phyloP scores from a whole-genome alignment of 495 filamentous ascomycete species.

The Penicillium parvum region DNA sequence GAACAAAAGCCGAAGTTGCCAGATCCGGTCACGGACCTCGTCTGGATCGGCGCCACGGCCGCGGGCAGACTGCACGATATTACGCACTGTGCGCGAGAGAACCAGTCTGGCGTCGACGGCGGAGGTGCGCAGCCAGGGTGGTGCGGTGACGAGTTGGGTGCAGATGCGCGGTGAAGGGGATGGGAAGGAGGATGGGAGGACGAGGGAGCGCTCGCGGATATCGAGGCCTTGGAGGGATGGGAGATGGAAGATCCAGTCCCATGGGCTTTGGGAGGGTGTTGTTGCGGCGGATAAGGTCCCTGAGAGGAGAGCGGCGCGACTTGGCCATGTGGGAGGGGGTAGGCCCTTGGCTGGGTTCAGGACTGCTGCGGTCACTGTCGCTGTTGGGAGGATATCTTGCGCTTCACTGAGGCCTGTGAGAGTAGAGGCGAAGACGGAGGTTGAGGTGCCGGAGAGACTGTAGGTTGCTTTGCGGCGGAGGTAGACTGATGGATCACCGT shows the following conservation, averaged over 20 bases:
- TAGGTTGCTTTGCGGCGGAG: constrained; percentile 73
- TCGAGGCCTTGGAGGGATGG: constrained; percentile 60
- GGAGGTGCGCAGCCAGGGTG: constrained; percentile 50
- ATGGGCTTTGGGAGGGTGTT: constrained; percentile 38
- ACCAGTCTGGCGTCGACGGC: constrained; percentile 75
- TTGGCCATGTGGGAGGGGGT: constrained; percentile 26
- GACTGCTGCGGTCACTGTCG: constrained; percentile 14
- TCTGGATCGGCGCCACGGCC: constrained; percentile 36
- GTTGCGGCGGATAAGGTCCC: constrained; percentile 27
- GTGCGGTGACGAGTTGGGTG: constrained; percentile 34
- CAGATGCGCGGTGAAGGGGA: constrained; percentile 20
- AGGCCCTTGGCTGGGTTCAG: constrained; percentile 31
- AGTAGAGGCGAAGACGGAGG: constrained; percentile 67
- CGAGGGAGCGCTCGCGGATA: constrained; percentile 68
- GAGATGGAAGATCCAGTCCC: constrained; percentile 78
- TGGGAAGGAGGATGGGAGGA: constrained; percentile 58
- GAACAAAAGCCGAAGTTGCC: constrained; percentile 74
- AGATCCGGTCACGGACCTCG: constrained; percentile 57
- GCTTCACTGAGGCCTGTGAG: constrained; percentile 47
- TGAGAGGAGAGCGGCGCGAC: constrained; percentile 16
- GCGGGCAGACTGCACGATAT: constrained; percentile 42
- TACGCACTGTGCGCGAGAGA: constrained; percentile 58
- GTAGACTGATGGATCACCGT: constrained; percentile 67
- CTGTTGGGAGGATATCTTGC: constrained; percentile 35
- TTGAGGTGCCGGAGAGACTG: constrained; percentile 53